These are phyloP conservation scores for Phytopythium delawarense DNA, from an alignment of 352 stramenopile genomes.

Conservation along the genomic window DNA sequence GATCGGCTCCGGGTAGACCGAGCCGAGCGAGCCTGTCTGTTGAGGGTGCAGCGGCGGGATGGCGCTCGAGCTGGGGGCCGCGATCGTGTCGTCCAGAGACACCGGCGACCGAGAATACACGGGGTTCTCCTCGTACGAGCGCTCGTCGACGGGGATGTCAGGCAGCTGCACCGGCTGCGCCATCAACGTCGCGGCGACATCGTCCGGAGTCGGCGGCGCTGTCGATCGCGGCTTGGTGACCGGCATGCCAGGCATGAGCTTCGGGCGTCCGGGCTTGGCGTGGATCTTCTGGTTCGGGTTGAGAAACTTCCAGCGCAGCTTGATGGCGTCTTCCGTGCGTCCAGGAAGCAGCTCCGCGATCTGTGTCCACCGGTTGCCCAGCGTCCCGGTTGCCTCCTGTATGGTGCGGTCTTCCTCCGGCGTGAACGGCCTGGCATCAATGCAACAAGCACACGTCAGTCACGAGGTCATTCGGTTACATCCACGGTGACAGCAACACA, in stretches of 20 bases:
- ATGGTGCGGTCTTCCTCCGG: conserved; percentile 93
- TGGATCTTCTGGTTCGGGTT: conserved; percentile 62
- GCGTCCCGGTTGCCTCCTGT: conserved; percentile 83
- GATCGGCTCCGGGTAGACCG: conserved; percentile 53
- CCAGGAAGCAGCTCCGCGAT: conserved; percentile 85
- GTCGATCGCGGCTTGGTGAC: conserved; percentile 38
- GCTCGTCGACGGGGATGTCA: not conserved
- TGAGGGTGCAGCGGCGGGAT: conserved; percentile 14
- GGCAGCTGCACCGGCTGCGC: conserved; percentile 24
- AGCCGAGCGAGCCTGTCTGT: conserved; percentile 14
- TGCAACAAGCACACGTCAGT: conserved; percentile 4
- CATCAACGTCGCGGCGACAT: conserved; percentile 48
- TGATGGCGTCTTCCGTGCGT: conserved; percentile 85
- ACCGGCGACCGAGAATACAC: conserved; percentile 4
- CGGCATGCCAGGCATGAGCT: conserved; percentile 50
- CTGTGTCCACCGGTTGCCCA: conserved; percentile 95
- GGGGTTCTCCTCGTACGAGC: conserved; percentile 11
- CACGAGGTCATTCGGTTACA: conserved; percentile 1
- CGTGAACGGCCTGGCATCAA: conserved; percentile 57
- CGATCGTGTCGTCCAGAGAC: conserved; percentile 13
- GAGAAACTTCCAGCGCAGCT: conserved; percentile 76
- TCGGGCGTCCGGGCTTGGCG: conserved; percentile 53
- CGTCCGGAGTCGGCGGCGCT: conserved; percentile 45
- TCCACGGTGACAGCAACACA: not conserved
- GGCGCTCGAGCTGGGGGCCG: conserved; percentile 9